Base-by-base conservation (phyloP, 345 rosid genomes). In the Hibiscus syriacus region DNA sequence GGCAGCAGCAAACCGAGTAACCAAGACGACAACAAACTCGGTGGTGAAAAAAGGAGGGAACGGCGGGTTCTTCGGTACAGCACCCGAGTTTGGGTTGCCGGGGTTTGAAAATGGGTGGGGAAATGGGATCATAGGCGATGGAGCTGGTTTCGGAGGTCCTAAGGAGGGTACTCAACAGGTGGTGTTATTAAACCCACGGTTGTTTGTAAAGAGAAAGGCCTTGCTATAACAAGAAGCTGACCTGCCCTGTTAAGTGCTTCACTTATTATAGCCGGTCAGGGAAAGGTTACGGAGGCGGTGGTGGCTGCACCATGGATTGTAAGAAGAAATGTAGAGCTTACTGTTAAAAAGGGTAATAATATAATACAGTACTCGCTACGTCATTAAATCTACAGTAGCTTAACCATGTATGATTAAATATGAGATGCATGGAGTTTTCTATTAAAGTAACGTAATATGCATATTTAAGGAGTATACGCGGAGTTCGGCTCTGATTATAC, bases 161-260 rank as follows among this genome's bases (percentile, higher is more conserved):
- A 76, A 4, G 99, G 97, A 26, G 96, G 99, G 1, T 67, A 65
- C 69, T 82, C 89, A 5, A 82, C 58, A 74, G 86, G 84, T 27
- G 97, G 99, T 30, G 64, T 81, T 5, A 25, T 86, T 6, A 85
- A 87, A 73, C 77, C 96, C 0, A 83, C 81, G 9, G 86, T 84
- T 65, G 90, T 87, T 73, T 92, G 98, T 55, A 88, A 71, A 73
- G 88, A 82, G 34, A 89, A 72, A 66, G 99, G 99, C 0, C 87
- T 3, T 94, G 99, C 76, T 77, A 80, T 70, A 80, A 80, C 30
- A 94, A 86, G 89, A 94, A 87, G 84, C 82, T 91, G 56, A 85
- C 85, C 32, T 92, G 98, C 74, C 99, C 99, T 5, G 90, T 91
- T 7, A 94, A 87, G 92, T 94, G 99, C 68, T 94, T 91, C 82